Conservation (phyloP, 306 rosid genomes). For the Pyrus bretschneideri region DNA sequence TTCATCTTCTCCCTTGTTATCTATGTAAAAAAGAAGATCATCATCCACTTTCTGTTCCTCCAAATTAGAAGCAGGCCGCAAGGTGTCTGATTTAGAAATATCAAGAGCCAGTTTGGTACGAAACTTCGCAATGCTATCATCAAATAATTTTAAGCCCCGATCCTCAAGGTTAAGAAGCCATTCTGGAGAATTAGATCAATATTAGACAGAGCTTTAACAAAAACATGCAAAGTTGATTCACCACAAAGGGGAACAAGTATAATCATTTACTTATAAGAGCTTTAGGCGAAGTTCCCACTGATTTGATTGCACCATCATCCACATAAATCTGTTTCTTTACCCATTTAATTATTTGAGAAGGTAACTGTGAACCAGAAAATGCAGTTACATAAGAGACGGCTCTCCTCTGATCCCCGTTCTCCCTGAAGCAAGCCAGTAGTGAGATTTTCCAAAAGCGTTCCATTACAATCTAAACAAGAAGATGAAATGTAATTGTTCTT, state of each 20-base stretch:
- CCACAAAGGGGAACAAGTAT: neutral
- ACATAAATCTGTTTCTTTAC: constrained; percentile 28
- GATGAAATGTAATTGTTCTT: neutral
- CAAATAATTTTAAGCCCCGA: constrained; percentile 55
- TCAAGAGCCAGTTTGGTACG: constrained; percentile 32
- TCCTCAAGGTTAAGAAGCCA: constrained; percentile 65
- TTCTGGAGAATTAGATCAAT: constrained; percentile 32
- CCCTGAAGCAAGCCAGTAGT: constrained; percentile 34
- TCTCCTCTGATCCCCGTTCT: constrained; percentile 61
- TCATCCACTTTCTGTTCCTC: constrained; percentile 35
- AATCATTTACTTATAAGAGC: constrained; percentile 49
- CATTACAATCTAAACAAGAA: neutral
- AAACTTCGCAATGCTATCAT: constrained; percentile 30
- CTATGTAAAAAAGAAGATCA: constrained; percentile 47
- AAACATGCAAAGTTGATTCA: neutral
- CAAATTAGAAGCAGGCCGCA: constrained; percentile 22
- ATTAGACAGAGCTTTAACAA: neutral
- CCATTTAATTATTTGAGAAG: constrained; percentile 47
- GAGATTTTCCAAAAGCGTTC: constrained; percentile 5
- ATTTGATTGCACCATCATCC: constrained; percentile 35
- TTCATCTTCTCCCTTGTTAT: constrained; percentile 37
- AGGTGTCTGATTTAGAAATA: constrained; percentile 15
- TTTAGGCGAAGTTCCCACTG: constrained; percentile 42
- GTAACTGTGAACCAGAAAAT: constrained; percentile 47
- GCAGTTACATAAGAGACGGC: constrained; percentile 46